These are phyloP conservation scores for Suillus spraguei DNA, from an alignment of 768 basidiomycete genomes.

Conservation along the genomic window DNA sequence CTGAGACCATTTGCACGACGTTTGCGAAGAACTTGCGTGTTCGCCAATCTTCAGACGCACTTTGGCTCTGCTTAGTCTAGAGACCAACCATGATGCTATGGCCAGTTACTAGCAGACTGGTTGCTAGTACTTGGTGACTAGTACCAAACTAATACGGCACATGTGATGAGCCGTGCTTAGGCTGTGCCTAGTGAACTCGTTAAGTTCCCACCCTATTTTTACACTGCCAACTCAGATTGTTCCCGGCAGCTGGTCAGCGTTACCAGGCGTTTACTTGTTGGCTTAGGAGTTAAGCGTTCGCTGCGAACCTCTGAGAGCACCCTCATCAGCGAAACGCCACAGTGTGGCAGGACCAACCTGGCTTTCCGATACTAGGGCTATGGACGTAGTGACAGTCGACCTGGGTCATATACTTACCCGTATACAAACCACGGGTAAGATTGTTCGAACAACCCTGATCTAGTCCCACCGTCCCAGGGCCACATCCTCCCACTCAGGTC, in stretches of 20 bases:
- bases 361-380: no score
- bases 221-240: slow-evolving; percentile 1
- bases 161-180: not conserved
- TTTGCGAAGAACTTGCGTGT: not conserved
- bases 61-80: not conserved
- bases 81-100: not conserved
- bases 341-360: no score
- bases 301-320: not conserved
- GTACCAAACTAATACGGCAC: not conserved
- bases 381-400: not conserved
- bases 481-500: not conserved
- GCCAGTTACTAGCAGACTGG: not conserved
- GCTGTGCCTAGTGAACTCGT: not conserved
- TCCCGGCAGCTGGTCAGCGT: no score
- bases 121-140: slow-evolving; percentile 1
- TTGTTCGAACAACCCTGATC: not conserved
- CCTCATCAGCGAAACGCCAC: not conserved
- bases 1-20: not conserved
- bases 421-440: not conserved
- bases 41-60: not conserved
- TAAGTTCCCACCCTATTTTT: slow-evolving; percentile 2
- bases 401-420: not conserved
- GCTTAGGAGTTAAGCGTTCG: not conserved
- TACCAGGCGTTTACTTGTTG: not conserved
- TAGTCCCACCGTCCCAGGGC: not conserved